Evolutionary conservation across 495 filamentous ascomycete genomes (phyloP), one percentile per base, ranked within the genome.

Genomic region (Sabuloglossum arenarium): DNA sequence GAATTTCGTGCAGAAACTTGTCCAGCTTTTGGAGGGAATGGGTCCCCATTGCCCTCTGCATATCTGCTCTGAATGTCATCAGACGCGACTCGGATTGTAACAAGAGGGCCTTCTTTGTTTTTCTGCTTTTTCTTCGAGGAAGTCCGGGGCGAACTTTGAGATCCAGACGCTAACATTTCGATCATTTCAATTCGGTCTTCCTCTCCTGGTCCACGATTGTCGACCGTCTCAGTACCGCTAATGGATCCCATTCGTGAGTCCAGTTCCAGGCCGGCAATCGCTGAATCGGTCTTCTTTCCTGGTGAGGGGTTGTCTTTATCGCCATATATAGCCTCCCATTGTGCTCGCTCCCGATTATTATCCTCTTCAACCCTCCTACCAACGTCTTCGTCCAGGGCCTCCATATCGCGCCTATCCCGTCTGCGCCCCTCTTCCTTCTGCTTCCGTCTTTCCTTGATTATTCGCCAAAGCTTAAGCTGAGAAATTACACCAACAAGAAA

Each of bases 311-410:
- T 14, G 1, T 51, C 47, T 54, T 67, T 71, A 51, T 84, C 73
- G 19, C 81, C 84, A 61, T 91, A 93, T 32, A 76, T 73, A 14
- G 77, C 77, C 66, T 96, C 89, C 90, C 90, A 97, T 61, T 80
- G 76, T 28, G 71, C 70, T 23, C 82, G 74, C 53, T 94, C 88
- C 11, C 72, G 70, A 8, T 73, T 69, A 37, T 82, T 85, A 30
- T 74, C 73, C 55, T 83, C 74, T 60, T 90, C 83, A 9, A 94
- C 62, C 56, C 75, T 73, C 53, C 78, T 71, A 1, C 82, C 86
- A 1, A 78, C 71, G 54, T 79, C 77, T 43, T 78, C 78, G 59
- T 97, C 88, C 45, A 81, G 76, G 61, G 78, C 75, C n/a, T 87
- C 75, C 11, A 79, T 71, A 60, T 74, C 72, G 19, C 69, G 69